Percentiles rank a stretch among this genome's conserved stretches.
Evolutionary conservation across 2,329 filamentous ascomycete species (phyloP).

Genomic region (Grosmannia clavigera): DNA sequence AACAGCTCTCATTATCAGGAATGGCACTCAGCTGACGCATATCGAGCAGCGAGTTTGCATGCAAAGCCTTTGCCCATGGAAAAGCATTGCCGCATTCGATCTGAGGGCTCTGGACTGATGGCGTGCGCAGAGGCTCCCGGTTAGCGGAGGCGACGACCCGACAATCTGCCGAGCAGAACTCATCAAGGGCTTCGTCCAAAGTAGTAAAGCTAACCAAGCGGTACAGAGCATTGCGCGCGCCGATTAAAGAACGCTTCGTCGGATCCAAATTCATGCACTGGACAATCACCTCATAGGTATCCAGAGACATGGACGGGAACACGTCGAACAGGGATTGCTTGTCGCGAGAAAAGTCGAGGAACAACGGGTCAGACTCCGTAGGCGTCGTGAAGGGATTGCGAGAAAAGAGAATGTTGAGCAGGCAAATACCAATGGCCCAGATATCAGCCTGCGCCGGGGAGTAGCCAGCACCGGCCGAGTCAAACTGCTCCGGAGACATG

Average conservation of each 20-base stretch:
- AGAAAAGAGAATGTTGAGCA: conserved; percentile 93
- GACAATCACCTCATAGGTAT: conserved; percentile 87
- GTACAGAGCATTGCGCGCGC: conserved; percentile 64
- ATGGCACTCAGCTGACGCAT: conserved; percentile 79
- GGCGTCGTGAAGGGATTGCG: conserved; percentile 92
- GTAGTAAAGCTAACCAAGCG: conserved; percentile 86
- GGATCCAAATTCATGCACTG: conserved; percentile 89
- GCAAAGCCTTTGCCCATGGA: conserved; percentile 87
- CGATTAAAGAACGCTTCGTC: conserved; percentile 69
- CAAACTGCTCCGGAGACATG: conserved; percentile 98
- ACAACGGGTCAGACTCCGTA: conserved; percentile 80
- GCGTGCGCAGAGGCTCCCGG: conserved; percentile 88
- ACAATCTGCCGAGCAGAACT: conserved; percentile 79
- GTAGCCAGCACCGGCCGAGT: conserved; percentile 77
- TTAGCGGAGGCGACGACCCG: conserved; percentile 73
- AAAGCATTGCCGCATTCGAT: conserved; percentile 63
- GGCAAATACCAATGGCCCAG: conserved; percentile 93
- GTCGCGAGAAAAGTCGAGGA: conserved; percentile 84
- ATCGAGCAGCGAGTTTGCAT: conserved; percentile 58
- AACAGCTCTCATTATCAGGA: conserved; percentile 63
- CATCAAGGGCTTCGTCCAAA: conserved; percentile 79
- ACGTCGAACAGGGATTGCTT: conserved; percentile 95
- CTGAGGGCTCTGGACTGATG: conserved; percentile 81
- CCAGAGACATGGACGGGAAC: conserved; percentile 96
- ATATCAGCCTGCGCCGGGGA: conserved; percentile 87